Conservation (phyloP, 192 early-diverging fungal species). For the Oehlia diaphana region DNA sequence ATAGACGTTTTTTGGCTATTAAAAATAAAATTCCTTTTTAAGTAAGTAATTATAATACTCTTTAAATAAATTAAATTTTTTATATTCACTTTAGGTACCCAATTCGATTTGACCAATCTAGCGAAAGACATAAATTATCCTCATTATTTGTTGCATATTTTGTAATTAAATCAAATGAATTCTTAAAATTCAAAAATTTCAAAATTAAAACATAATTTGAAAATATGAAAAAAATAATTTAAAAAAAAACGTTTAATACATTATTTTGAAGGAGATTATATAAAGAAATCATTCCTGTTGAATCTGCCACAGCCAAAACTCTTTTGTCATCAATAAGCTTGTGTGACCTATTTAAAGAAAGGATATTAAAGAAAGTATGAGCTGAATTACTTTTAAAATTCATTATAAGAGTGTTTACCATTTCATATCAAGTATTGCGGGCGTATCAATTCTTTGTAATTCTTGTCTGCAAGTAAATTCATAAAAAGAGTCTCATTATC, state of each 20-base stretch:
- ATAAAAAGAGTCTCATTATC: background rate
- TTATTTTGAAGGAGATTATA: slow-evolving; percentile 42
- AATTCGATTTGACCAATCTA: slow-evolving; percentile 88
- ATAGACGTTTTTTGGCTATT: slow-evolving; percentile 40
- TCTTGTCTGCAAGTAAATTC: slow-evolving; percentile 35
- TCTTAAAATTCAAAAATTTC: slow-evolving; percentile 15
- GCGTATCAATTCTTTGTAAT: slow-evolving; percentile 58
- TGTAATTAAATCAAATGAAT: slow-evolving; percentile 34
- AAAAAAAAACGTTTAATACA: background rate
- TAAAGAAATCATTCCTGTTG: slow-evolving; percentile 57
- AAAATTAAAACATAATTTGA: background rate
- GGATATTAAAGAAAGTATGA: background rate
- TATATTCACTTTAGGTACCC: slow-evolving; percentile 18
- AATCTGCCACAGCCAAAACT: slow-evolving; percentile 61
- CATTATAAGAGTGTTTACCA: slow-evolving; percentile 39
- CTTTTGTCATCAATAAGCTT: slow-evolving; percentile 45
- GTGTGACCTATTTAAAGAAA: slow-evolving; percentile 50
- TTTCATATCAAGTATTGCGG: slow-evolving; percentile 74
- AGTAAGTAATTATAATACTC: no score
- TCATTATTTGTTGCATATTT: slow-evolving; percentile 46
- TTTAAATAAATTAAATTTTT: background rate
- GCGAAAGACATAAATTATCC: slow-evolving; percentile 73
- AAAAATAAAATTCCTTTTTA: background rate
- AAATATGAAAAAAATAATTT: background rate
- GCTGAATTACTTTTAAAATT: background rate